Evolutionary conservation across 805 yeast genomes (phyloP).

Genomic region (Jamesozyma lodderae): DNA sequence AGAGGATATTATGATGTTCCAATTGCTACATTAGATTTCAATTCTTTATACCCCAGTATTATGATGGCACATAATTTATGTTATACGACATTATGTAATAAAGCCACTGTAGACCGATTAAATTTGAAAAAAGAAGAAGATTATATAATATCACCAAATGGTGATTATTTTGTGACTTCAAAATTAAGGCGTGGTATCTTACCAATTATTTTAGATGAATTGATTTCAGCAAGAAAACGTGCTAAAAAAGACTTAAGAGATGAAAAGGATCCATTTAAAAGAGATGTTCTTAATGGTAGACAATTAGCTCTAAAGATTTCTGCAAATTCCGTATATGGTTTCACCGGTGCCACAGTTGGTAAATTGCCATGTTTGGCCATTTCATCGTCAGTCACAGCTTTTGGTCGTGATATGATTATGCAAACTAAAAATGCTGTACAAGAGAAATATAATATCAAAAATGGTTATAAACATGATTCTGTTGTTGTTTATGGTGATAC

Average conservation of each 20-base stretch:
- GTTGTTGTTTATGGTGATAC: slow-evolving; percentile 97
- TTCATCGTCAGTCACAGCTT: slow-evolving; percentile 90
- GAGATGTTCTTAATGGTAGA: slow-evolving; percentile 92
- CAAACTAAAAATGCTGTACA: slow-evolving; percentile 81
- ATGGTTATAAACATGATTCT: slow-evolving; percentile 80
- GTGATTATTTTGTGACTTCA: slow-evolving; percentile 77
- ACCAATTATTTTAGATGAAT: slow-evolving; percentile 85
- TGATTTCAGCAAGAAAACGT: slow-evolving; percentile 82
- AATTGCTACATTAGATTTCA: slow-evolving; percentile 95
- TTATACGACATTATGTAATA: slow-evolving; percentile 78
- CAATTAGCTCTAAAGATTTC: slow-evolving; percentile 93
- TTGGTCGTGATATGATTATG: slow-evolving; percentile 96
- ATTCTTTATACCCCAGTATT: slow-evolving; percentile 93
- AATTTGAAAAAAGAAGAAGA: slow-evolving; percentile 61
- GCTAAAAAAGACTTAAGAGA: slow-evolving; percentile 86
- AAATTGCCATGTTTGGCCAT: slow-evolving; percentile 94
- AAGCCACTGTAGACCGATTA: slow-evolving; percentile 56
- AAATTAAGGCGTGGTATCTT: slow-evolving; percentile 69
- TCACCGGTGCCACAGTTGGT: slow-evolving; percentile 98
- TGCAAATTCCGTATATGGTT: slow-evolving; percentile 97
- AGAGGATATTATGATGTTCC: slow-evolving; percentile 97
- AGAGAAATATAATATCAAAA: slow-evolving; percentile 62
- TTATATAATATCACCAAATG: slow-evolving; percentile 82
- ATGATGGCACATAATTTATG: slow-evolving; percentile 99
- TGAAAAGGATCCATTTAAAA: slow-evolving; percentile 89